Conservation (phyloP, 495 filamentous ascomycete species). For the Rostrohypoxylon terebratum region DNA sequence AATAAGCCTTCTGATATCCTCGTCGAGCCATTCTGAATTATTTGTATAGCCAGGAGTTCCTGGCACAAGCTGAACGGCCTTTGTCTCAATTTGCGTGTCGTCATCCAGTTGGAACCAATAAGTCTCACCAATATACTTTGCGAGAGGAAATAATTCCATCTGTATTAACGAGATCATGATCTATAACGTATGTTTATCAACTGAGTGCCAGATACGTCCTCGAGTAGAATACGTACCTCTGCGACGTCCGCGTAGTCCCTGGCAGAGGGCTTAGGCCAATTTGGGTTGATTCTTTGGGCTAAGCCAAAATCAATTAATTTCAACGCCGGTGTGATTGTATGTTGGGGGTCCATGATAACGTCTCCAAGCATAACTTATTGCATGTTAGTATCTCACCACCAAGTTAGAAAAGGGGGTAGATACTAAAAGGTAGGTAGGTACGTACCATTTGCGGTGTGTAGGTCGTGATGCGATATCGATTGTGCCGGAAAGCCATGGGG, state of each 20-base stretch:
- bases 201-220: not conserved
- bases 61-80: not conserved
- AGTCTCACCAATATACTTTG: too few species aligned
- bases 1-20: too few species aligned
- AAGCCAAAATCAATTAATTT: not conserved
- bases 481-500: too few species aligned
- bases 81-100: not conserved
- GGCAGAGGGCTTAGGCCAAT: too few species aligned
- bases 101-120: too few species aligned
- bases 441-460: constrained; percentile 16
- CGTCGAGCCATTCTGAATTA: too few species aligned
- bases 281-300: too few species aligned
- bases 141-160: too few species aligned
- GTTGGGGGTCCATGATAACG: not conserved
- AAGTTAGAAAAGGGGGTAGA: not conserved
- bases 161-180: too few species aligned
- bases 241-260: not conserved
- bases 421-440: not conserved
- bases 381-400: not conserved
- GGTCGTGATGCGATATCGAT: too few species aligned
- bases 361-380: not conserved
- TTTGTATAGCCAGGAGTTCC: too few species aligned
- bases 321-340: not conserved
- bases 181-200: not conserved
- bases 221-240: not conserved